Percentiles rank a stretch among this genome's conserved stretches.
Conservation (phyloP, 2,329 filamentous ascomycete species). For the Aphanocladium album region DNA sequence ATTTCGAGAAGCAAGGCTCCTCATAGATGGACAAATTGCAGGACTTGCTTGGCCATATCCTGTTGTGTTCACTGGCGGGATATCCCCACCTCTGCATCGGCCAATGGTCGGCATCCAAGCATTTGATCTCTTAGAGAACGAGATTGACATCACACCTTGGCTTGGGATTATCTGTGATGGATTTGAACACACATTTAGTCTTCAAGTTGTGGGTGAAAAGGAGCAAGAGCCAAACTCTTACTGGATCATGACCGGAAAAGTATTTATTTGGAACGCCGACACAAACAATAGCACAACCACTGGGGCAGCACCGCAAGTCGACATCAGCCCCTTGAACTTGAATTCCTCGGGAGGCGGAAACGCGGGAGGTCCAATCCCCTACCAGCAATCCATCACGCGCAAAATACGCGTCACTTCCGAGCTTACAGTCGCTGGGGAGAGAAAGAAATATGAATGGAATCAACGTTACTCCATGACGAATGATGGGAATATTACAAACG, state of each 20-base stretch:
- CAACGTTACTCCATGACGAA: slow-evolving; percentile 53
- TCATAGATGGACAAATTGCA: slow-evolving; percentile 66
- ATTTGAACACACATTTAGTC: slow-evolving; percentile 58
- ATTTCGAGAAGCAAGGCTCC: slow-evolving; percentile 72
- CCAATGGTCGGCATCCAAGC: slow-evolving; percentile 74
- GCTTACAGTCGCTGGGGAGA: slow-evolving; percentile 26
- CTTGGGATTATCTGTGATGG: slow-evolving; percentile 65
- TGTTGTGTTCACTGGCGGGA: slow-evolving; percentile 74
- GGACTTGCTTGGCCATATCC: slow-evolving; percentile 80
- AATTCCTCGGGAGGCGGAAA: slow-evolving; percentile 30
- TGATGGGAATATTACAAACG: slow-evolving; percentile 40
- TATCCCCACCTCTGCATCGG: slow-evolving; percentile 71
- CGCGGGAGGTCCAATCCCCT: slow-evolving; percentile 43
- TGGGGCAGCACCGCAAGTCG: slow-evolving; percentile 33
- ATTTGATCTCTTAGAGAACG: slow-evolving; percentile 72
- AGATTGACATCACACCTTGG: slow-evolving; percentile 78
- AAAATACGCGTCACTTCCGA: slow-evolving; percentile 55
- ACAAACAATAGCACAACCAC: slow-evolving; percentile 44
- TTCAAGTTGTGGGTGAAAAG: slow-evolving; percentile 61
- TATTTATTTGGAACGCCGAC: slow-evolving; percentile 69
- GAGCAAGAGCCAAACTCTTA: slow-evolving; percentile 51
- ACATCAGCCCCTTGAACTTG: slow-evolving; percentile 29
- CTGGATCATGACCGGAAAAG: slow-evolving; percentile 74
- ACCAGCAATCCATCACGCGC: slow-evolving; percentile 47
- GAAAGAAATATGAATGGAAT: slow-evolving; percentile 43